Evolutionary conservation across 768 basidiomycete genomes (phyloP), one percentile per base, ranked within the genome.

Genomic region (Rhodotorula taiwanensis): DNA sequence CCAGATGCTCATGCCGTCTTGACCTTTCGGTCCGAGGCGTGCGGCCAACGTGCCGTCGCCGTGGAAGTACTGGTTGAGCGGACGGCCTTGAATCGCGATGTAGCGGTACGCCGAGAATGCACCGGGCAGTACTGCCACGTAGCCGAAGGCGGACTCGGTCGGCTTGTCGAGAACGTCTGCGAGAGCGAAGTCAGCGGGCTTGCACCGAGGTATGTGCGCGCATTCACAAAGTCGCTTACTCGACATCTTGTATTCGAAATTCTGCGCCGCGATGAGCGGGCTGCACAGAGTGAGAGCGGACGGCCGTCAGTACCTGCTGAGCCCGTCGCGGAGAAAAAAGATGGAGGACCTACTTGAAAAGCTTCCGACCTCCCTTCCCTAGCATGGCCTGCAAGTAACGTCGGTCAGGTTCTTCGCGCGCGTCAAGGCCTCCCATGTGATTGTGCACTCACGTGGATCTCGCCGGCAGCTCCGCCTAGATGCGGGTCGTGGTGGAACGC

Each of bases 101-200:
- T 78, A 97, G n/a, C 90, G 83, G 76, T 98, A 98, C 14, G 92
- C 92, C 14, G 89, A 92, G 81, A 98, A 97, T 53, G 93, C 93
- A 74, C 93, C 93, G 55, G 51, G 50, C 15, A 52, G 23, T 30
- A 53, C 58, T 15, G 58, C 60, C 41, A 73, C 70, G 48, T 95
- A 97, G 34, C 93, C 93, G 71, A 97, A 97, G 67, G 88, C 86
- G 75, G 89, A 91, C 77, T 98, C 93, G 55, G 92, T 80, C 1
- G 93, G 93, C 75, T 95, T 93, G 75, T 93, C 90, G 33, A 97
- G 80, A 73, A 98, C 95, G 77, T 97, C 49, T 50, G 49, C 20
- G 31, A 10, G 30, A 11, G 3, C 9, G 16, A 10, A 10, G 42
- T 43, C 42, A 43, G 42, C 42, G 9, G 42, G 7, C 7, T 15